Percentiles rank a stretch among this genome's conserved stretches.
Evolutionary conservation across 129 eudicot species (phyloP).

Genomic region (Erigeron canadensis): DNA sequence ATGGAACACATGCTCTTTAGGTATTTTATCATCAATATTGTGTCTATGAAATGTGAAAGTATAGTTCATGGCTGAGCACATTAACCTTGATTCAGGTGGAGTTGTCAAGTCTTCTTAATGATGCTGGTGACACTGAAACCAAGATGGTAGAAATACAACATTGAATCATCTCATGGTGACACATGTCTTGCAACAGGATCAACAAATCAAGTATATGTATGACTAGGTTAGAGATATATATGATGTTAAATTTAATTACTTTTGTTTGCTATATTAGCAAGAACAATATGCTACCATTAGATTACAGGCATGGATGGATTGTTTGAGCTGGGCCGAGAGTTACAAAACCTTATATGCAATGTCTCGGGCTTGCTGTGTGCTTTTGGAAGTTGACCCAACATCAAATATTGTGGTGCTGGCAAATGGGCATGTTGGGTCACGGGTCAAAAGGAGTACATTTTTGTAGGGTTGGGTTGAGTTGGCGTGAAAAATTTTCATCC

Average conservation of each 20-base stretch:
- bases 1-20: conserved; percentile 93
- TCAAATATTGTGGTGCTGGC: no score
- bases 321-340: no score
- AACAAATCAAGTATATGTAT: conserved; percentile 81
- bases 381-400: no score
- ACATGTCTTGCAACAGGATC: conserved; percentile 89
- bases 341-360: no score
- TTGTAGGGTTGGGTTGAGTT: no score
- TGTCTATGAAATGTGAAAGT: conserved; percentile 1
- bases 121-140: conserved; percentile 84
- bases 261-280: background rate
- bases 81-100: conserved; percentile 53
- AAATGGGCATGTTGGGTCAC: no score
- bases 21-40: conserved; percentile 37
- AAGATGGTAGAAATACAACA: conserved; percentile 95
- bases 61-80: conserved; percentile 11
- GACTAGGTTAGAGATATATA: conserved; percentile 64
- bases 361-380: no score
- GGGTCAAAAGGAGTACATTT: no score
- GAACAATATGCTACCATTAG: no score
- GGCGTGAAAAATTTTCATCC: no score
- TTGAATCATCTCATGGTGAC: conserved; percentile 95
- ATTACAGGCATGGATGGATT: no score
- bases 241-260: background rate
- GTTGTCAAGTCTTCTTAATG: conserved; percentile 75